Percentiles rank a stretch among this genome's conserved stretches.
Conservation (phyloP, 2,329 filamentous ascomycete genomes). For the Colletotrichum gigasporum region DNA sequence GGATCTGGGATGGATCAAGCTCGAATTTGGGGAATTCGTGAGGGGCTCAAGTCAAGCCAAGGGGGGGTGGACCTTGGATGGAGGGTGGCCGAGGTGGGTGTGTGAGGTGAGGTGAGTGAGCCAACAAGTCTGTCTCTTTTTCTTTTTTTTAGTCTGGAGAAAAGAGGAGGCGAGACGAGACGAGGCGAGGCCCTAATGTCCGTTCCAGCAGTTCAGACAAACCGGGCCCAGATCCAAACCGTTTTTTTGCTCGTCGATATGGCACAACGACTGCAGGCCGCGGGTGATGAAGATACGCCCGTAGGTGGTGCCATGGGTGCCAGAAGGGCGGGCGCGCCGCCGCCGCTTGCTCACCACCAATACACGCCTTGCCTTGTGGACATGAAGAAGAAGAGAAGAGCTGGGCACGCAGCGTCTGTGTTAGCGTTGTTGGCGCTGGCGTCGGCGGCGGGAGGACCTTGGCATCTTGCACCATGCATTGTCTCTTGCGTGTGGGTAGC, state of each 20-base stretch:
- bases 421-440: no score
- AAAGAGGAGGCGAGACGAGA: neutral
- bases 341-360: neutral
- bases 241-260: neutral
- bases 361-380: neutral
- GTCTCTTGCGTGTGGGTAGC: slow-evolving; percentile 9
- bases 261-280: neutral
- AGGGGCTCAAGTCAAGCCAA: slow-evolving; percentile 7
- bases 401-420: no score
- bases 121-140: neutral
- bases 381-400: no score
- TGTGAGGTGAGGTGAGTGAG: neutral
- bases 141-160: slow-evolving; percentile 4
- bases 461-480: neutral
- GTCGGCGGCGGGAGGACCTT: neutral
- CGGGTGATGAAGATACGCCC: slow-evolving; percentile 1
- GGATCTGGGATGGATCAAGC: slow-evolving; percentile 16
- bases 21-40: slow-evolving; percentile 16
- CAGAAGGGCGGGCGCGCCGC: neutral
- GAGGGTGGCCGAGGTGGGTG: no score
- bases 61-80: no score
- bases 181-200: slow-evolving; percentile 15
- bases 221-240: neutral
- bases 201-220: slow-evolving; percentile 16
- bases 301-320: slow-evolving; percentile 1